Conservation (phyloP, 2,329 filamentous ascomycete species). For the Endoconidiophora laricicola region DNA sequence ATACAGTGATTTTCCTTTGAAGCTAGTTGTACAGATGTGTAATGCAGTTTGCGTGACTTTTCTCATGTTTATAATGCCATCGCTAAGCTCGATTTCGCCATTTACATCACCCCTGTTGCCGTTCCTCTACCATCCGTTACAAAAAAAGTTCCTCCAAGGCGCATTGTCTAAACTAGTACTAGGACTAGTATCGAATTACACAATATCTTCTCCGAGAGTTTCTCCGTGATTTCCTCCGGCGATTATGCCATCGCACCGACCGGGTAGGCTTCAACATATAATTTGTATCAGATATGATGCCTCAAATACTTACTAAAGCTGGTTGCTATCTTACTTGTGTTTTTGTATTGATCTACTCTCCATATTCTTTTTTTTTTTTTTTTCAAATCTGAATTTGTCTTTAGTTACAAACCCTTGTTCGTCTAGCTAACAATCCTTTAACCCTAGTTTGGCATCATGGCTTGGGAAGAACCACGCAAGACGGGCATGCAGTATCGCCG, state of each 20-base stretch:
- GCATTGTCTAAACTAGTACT: constrained; percentile 1
- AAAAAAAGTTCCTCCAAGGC: neutral
- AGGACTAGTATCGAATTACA: neutral
- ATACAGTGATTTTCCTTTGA: neutral
- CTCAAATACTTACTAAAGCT: neutral
- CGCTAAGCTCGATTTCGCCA: constrained; percentile 8
- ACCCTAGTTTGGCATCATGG: constrained; percentile 19
- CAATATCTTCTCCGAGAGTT: constrained; percentile 15
- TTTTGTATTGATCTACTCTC: neutral
- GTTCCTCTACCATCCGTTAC: neutral
- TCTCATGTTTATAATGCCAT: constrained; percentile 1
- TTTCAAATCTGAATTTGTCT: neutral
- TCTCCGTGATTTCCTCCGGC: constrained; percentile 15
- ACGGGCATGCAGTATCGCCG: constrained; percentile 29
- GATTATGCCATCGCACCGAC: constrained; percentile 1
- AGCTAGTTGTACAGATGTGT: too few species aligned
- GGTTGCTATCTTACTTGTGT: neutral
- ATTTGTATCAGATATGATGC: neutral
- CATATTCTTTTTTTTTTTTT: neutral
- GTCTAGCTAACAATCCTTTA: neutral
- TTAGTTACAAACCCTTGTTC: neutral
- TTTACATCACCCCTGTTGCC: neutral
- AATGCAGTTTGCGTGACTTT: too few species aligned
- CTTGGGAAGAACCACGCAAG: constrained; percentile 27
- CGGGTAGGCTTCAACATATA: neutral